Evolutionary conservation across 805 yeast species (phyloP), one percentile per base, ranked within the genome.

Genomic region (Myxozyma kluyveri): DNA sequence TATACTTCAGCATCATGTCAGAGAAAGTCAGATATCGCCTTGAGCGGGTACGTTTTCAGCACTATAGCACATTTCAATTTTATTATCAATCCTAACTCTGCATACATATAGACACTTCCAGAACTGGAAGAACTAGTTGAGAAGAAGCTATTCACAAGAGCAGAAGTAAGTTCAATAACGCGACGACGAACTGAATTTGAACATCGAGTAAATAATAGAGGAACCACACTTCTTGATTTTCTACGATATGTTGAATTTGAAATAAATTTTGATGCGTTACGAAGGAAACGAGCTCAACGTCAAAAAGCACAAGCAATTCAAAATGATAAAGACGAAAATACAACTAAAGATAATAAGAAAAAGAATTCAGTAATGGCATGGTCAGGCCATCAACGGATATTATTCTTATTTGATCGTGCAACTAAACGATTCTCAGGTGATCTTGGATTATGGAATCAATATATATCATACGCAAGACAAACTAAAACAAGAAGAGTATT

Each of bases 181-280:
- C 83, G 93, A 71, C 80, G 89, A 65, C 79, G 99, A 72, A 91
- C 97, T 0, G 97, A 90, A 69, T 93, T 89, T 63, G 99, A 93
- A 70, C 96, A 93, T 67, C 72, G 96, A 51, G 79, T 93, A 48
- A 79, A 80, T 41, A 87, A 95, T 39, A 77, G 98, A 68, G 95
- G 93, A 1, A 80, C 90, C 10, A 82, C 78, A 57, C 79, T 88
- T 1, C 72, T 79, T 47, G 98, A 91, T 67, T 95, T 82, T 64
- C 66, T 87, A 50, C 78, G 79, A 61, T 93, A 93, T 67, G 79
- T 84, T 41, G 85, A 81, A 47, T 95, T 84, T 65, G 99, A 93
- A 65, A 75, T 68, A 52, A 84, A 84, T 63, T 75, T 93, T 40
- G 96, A 90, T 57, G 81, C 79, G 59, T 73, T 93, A 52, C 80